These are phyloP conservation scores for Schizophyllum amplum DNA, from an alignment of 1,284 basidiomycete species.

Conservation along the genomic window DNA sequence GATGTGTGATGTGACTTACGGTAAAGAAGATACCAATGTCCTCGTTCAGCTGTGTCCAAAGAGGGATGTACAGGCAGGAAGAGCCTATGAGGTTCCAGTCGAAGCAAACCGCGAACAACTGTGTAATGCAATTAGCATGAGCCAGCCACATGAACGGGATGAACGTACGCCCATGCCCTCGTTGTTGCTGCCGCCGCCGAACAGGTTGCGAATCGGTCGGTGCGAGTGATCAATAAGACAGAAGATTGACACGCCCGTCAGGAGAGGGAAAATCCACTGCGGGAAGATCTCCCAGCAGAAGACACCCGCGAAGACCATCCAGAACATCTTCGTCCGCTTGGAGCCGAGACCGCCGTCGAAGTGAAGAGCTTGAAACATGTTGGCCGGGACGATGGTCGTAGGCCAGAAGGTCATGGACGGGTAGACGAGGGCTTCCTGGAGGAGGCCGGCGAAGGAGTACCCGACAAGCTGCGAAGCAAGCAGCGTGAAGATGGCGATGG, in stretches of 20 bases:
- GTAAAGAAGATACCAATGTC: constrained; percentile 8
- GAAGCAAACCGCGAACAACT: constrained; percentile 7
- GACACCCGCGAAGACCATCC: constrained; percentile 43
- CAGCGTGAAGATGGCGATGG: constrained; percentile 28
- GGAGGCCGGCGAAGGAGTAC: constrained; percentile 29
- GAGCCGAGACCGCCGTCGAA: constrained; percentile 37
- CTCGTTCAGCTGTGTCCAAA: constrained; percentile 12
- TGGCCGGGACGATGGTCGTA: constrained; percentile 9
- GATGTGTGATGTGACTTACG: not conserved
- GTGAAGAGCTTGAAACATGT: constrained; percentile 35
- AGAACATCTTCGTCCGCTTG: constrained; percentile 51
- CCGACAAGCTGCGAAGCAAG: constrained; percentile 33
- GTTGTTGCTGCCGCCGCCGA: constrained; percentile 54
- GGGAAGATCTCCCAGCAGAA: not conserved
- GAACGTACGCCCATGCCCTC: constrained; percentile 56
- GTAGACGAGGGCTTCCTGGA: constrained; percentile 11
- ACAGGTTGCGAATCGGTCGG: constrained; percentile 49
- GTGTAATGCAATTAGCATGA: too few species aligned
- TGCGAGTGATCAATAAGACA: constrained; percentile 45
- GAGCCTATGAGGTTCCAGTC: constrained; percentile 10
- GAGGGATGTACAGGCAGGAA: constrained; percentile 4
- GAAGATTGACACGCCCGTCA: constrained; percentile 51
- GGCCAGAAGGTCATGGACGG: constrained; percentile 13
- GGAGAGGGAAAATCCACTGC: constrained; percentile 28
- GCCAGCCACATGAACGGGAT: too few species aligned